These are phyloP conservation scores for Cryomyces minteri DNA, from an alignment of 495 filamentous ascomycete genomes.

Conservation along the genomic window DNA sequence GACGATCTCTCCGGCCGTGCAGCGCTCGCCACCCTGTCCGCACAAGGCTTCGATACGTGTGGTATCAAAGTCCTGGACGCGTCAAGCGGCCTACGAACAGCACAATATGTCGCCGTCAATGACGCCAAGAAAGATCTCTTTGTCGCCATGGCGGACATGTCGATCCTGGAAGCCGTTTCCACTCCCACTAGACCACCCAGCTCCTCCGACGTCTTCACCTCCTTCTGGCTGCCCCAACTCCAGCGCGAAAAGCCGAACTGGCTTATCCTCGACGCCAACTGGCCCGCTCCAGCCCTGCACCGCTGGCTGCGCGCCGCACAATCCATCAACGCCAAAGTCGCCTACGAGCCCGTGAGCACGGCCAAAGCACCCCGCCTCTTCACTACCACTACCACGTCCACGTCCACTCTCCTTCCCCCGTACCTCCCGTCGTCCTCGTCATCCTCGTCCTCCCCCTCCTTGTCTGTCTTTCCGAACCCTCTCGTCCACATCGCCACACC, in stretches of 20 bases:
- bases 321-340: conserved; percentile 33
- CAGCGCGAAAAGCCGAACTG: conserved; percentile 40
- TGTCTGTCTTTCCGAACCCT: conserved; percentile 40
- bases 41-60: conserved; percentile 40
- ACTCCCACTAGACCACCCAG: conserved; percentile 12
- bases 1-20: conserved; percentile 61
- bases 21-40: conserved; percentile 39
- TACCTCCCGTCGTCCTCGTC: not conserved
- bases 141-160: conserved; percentile 89
- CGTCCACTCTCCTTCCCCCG: conserved; percentile 4
- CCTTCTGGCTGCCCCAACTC: conserved; percentile 41
- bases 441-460: not conserved
- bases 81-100: conserved; percentile 40
- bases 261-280: conserved; percentile 73
- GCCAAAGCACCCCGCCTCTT: conserved; percentile 61
- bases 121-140: conserved; percentile 62
- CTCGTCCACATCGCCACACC: conserved; percentile 56
- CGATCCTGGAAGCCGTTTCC: conserved; percentile 45
- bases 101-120: conserved; percentile 85
- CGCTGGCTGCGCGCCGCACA: conserved; percentile 43
- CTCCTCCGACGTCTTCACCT: conserved; percentile 16
- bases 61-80: conserved; percentile 39
- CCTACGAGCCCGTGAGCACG: conserved; percentile 81
- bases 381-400: conserved; percentile 7
- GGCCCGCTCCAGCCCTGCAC: conserved; percentile 40